phyloP scores from a whole-genome alignment of 208 protist genomes.

The Angomonas deanei region DNA sequence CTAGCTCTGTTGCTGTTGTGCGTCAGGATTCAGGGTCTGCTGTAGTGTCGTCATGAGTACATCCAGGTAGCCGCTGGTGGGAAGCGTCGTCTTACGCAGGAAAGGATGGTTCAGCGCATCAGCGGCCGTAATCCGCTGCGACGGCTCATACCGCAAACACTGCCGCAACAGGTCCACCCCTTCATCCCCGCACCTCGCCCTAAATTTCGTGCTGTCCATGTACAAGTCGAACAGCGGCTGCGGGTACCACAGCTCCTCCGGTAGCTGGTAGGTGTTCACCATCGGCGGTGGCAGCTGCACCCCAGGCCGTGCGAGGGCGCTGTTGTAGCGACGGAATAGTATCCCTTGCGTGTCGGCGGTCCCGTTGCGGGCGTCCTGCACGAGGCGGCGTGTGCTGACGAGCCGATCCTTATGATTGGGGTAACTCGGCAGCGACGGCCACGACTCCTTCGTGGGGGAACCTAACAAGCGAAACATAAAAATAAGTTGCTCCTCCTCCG shows the following conservation, averaged over 20 bases:
- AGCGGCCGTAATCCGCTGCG: constrained; percentile 45
- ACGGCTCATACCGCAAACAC: constrained; percentile 70
- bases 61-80: constrained; percentile 27
- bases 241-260: constrained; percentile 45
- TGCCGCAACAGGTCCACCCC: constrained; percentile 61
- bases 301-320: neutral
- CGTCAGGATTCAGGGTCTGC: constrained; percentile 36
- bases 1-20: neutral
- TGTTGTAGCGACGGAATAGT: constrained; percentile 3
- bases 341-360: neutral
- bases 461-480: constrained; percentile 89
- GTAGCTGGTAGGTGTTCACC: constrained; percentile 41
- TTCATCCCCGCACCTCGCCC: constrained; percentile 26
- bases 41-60: constrained; percentile 45
- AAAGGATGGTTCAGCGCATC: constrained; percentile 69
- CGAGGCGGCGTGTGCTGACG: constrained; percentile 16
- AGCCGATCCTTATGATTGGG: constrained; percentile 40
- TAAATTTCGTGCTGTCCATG: constrained; percentile 41
- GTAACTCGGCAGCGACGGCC: constrained; percentile 87
- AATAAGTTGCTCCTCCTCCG: constrained; percentile 88
- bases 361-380: neutral
- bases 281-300: constrained; percentile 3
- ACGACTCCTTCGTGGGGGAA: constrained; percentile 91
- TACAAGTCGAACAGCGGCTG: constrained; percentile 40
- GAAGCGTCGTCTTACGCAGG: constrained; percentile 24